Conservation (phyloP, 2,329 filamentous ascomycete species). For the Onygenales sp. region DNA sequence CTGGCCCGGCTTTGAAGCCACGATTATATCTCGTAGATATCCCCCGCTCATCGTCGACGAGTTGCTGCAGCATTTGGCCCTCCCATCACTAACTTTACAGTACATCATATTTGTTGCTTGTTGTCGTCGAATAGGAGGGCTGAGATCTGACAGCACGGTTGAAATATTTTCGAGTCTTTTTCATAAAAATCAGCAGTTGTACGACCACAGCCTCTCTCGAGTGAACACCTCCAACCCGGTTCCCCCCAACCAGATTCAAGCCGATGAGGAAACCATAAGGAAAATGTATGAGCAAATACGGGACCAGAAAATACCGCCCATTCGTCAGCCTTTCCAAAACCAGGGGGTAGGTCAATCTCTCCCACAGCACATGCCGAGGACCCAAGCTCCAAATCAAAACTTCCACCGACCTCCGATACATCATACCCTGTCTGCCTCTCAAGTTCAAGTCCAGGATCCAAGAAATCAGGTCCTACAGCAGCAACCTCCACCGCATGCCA, state of each 20-base stretch:
- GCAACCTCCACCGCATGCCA: no score
- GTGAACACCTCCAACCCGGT: not conserved
- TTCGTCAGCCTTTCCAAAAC: not conserved
- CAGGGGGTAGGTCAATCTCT: not conserved
- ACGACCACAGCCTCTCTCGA: conserved; percentile 10
- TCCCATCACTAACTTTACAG: conserved; percentile 46
- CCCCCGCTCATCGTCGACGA: conserved; percentile 41
- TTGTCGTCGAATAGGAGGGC: conserved; percentile 17
- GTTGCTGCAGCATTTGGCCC: conserved; percentile 37
- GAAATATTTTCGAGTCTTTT: not conserved
- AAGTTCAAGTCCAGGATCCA: no score
- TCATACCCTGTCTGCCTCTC: not conserved
- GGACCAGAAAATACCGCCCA: not conserved
- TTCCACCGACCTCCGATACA: no score
- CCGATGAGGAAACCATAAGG: conserved; percentile 12
- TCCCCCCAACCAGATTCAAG: conserved; percentile 6
- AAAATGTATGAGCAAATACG: conserved; percentile 9
- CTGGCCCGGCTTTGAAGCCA: conserved; percentile 31
- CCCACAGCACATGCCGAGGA: not conserved
- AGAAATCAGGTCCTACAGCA: no score
- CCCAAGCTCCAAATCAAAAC: not conserved
- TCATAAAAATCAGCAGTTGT: conserved; percentile 12
- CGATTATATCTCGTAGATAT: conserved; percentile 29
- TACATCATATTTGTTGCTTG: conserved; percentile 40
- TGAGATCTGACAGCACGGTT: not conserved